These are phyloP conservation scores for Apodospora peruviana DNA, from an alignment of 495 filamentous ascomycete species.

Conservation along the genomic window DNA sequence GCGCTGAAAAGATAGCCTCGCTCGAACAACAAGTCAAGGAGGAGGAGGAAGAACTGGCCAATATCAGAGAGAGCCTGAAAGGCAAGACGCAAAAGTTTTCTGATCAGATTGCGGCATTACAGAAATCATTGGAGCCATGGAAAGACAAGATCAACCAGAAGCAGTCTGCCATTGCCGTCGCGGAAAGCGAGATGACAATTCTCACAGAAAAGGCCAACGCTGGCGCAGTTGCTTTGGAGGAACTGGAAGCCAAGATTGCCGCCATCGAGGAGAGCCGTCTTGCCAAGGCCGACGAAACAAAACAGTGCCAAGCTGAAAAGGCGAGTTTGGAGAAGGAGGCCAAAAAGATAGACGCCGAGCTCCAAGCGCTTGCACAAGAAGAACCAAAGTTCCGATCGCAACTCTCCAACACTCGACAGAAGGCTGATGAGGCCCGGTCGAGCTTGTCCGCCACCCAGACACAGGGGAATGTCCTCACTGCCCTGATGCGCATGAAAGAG, in stretches of 20 bases:
- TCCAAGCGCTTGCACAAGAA: slow-evolving; percentile 63
- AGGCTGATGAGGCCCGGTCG: slow-evolving; percentile 88
- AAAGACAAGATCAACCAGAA: slow-evolving; percentile 95
- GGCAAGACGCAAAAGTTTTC: slow-evolving; percentile 94
- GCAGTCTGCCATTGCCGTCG: slow-evolving; percentile 85
- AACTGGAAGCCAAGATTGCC: slow-evolving; percentile 73
- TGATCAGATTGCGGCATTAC: slow-evolving; percentile 84
- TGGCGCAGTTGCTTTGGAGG: slow-evolving; percentile 73
- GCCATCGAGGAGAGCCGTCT: slow-evolving; percentile 63
- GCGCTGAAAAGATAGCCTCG: slow-evolving; percentile 59
- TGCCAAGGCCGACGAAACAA: slow-evolving; percentile 66
- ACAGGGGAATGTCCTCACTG: slow-evolving; percentile 85
- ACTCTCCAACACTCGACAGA: slow-evolving; percentile 83
- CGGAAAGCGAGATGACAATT: slow-evolving; percentile 89
- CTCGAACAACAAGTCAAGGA: slow-evolving; percentile 67
- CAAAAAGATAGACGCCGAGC: slow-evolving; percentile 59
- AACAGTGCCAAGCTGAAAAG: slow-evolving; percentile 69
- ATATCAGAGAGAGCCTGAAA: slow-evolving; percentile 77
- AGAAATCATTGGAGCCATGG: slow-evolving; percentile 94
- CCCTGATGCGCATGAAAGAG: slow-evolving; percentile 89
- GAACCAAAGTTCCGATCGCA: slow-evolving; percentile 76
- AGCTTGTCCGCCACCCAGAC: slow-evolving; percentile 85
- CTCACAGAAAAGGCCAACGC: slow-evolving; percentile 82
- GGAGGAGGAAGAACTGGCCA: slow-evolving; percentile 76
- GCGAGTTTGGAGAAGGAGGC: slow-evolving; percentile 68